Evolutionary conservation across 2,329 filamentous ascomycete species (phyloP).

Genomic region (Fusarium secorum): DNA sequence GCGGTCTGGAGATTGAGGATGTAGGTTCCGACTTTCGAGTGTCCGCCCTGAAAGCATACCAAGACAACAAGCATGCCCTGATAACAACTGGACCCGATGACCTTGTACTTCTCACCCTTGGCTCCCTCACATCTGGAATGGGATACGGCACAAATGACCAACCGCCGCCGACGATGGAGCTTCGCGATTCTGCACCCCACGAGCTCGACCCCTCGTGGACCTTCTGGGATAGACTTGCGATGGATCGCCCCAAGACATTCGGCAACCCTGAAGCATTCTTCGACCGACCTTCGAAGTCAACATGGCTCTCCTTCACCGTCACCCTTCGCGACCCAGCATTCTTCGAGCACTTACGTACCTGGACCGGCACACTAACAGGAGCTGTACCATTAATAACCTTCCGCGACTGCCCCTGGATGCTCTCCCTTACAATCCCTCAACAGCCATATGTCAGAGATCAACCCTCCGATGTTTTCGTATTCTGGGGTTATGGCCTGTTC

Average conservation of each 20-base stretch:
- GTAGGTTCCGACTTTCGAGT: slow-evolving; percentile 30
- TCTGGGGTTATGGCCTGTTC: slow-evolving; percentile 42
- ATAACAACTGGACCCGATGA: slow-evolving; percentile 23
- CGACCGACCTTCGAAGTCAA: slow-evolving; percentile 41
- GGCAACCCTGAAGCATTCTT: slow-evolving; percentile 42
- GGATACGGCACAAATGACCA: slow-evolving; percentile 37
- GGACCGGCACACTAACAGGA: slow-evolving; percentile 36
- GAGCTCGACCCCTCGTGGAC: slow-evolving; percentile 37
- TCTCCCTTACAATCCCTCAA: slow-evolving; percentile 36
- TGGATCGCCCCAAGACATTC: slow-evolving; percentile 33
- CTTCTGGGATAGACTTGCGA: slow-evolving; percentile 38
- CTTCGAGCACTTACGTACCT: slow-evolving; percentile 33
- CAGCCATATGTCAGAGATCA: slow-evolving; percentile 39
- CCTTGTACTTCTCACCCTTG: slow-evolving; percentile 34
- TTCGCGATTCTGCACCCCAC: slow-evolving; percentile 40
- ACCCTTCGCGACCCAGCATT: slow-evolving; percentile 35
- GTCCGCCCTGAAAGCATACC: slow-evolving; percentile 29
- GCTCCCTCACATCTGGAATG: slow-evolving; percentile 40
- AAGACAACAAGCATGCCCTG: slow-evolving; percentile 20
- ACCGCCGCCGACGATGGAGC: slow-evolving; percentile 39
- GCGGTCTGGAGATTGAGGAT: slow-evolving; percentile 38
- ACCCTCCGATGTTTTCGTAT: slow-evolving; percentile 34
- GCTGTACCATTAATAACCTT: slow-evolving; percentile 39
- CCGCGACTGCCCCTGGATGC: slow-evolving; percentile 41
- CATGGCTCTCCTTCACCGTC: slow-evolving; percentile 40